Evolutionary conservation across 495 filamentous ascomycete species (phyloP).

Genomic region (Evansstolkia leycettana): DNA sequence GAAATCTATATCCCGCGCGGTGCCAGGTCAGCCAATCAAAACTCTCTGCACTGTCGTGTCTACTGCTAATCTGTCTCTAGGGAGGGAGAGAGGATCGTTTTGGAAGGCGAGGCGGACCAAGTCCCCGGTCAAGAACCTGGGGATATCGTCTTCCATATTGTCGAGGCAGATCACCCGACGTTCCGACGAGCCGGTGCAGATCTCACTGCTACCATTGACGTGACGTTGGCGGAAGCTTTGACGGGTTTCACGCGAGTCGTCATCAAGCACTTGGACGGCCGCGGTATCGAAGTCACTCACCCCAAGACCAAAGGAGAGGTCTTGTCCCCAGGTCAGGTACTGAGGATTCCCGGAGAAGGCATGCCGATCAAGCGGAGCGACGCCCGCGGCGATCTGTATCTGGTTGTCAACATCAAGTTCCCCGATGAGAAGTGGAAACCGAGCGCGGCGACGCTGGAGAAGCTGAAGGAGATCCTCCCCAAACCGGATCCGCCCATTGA

Average conservation of each 20-base stretch:
- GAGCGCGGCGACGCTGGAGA: slow-evolving; percentile 49
- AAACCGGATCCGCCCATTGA: slow-evolving; percentile 43
- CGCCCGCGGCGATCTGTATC: slow-evolving; percentile 71
- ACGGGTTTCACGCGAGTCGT: slow-evolving; percentile 85
- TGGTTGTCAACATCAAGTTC: slow-evolving; percentile 78
- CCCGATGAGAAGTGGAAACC: slow-evolving; percentile 75
- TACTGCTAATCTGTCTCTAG: slow-evolving; percentile 19
- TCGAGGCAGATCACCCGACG: slow-evolving; percentile 65
- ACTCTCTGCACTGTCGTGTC: not conserved
- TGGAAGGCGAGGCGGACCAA: slow-evolving; percentile 93
- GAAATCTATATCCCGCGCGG: slow-evolving; percentile 94
- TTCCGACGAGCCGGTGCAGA: slow-evolving; percentile 78
- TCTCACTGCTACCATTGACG: slow-evolving; percentile 61
- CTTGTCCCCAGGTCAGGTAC: slow-evolving; percentile 64
- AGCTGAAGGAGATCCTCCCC: slow-evolving; percentile 65
- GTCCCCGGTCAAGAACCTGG: slow-evolving; percentile 82
- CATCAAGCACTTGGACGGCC: slow-evolving; percentile 83
- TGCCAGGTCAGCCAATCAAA: slow-evolving; percentile 40
- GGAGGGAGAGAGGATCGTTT: slow-evolving; percentile 77
- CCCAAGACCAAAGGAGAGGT: slow-evolving; percentile 56
- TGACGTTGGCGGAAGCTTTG: slow-evolving; percentile 75
- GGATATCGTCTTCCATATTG: slow-evolving; percentile 79
- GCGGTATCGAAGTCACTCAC: slow-evolving; percentile 73
- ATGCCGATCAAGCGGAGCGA: slow-evolving; percentile 90
- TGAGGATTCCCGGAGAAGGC: slow-evolving; percentile 79